Base-by-base conservation (phyloP, 352 stramenopile species). In the Thalassiosira mediterranea region DNA sequence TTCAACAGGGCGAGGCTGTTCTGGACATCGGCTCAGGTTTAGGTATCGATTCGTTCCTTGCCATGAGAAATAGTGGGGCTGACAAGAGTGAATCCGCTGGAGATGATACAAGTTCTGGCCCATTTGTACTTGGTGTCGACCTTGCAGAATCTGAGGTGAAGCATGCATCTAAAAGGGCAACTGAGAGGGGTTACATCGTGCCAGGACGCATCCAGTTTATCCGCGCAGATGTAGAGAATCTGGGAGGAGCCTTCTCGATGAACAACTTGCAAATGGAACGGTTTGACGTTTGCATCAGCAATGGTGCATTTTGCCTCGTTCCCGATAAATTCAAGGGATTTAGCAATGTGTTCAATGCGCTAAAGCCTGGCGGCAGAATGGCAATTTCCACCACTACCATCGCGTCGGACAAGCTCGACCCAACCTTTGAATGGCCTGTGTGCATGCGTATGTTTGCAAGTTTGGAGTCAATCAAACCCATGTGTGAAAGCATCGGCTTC, bases 381-480 rank as follows among this genome's bases (percentile, higher is more conserved):
- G 76, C 81, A 2, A 74, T 91, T 32, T 91, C 81, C 44, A 89
- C 81, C 29, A 87, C 79, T 25, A 88, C 84, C 1, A 81, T 82
- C 13, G 31, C 67, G 4, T 52, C 76, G 17, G 58, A 84, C 47
- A 61, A 71, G 19, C 66, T 88, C 17, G 68, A 88, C 52, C 53
- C 62, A 29, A 78, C 71, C 32, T 76, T 88, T 10, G 57, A 84
- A 28, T 91, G 84, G 84, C 84, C 84, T 19, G 46, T 89, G 17
- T 91, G 84, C 49, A 88, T 91, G 81, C 60, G 72, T 57, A 87
- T 89, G 77, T 91, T 91, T 62, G 75, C 81, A 40, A 51, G 51
- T 10, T 78, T 87, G 62, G 73, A 83, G 10, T 67, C 83, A 1
- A 51, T 91, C 10, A 13, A 83, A 57, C 75, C 81, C 4, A 86